Percentiles rank a stretch among this genome's conserved stretches.
phyloP scores from a whole-genome alignment of 805 yeast species.

The Sporopachydermia lactativora region DNA sequence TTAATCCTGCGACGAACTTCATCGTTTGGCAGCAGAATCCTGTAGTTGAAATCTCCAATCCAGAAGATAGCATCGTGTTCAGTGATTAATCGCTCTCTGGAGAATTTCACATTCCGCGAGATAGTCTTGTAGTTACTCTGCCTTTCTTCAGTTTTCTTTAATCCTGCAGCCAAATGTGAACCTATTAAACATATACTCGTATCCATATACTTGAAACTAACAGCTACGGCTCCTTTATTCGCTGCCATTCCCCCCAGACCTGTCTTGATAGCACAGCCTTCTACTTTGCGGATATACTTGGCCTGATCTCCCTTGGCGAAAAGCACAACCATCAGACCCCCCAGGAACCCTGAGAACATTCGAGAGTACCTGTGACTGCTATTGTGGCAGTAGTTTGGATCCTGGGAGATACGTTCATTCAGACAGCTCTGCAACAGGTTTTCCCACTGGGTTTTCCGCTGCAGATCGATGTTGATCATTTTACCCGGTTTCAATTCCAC shows the following conservation, averaged over 20 bases:
- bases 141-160: constrained; percentile 67
- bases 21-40: constrained; percentile 60
- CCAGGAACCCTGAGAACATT: constrained; percentile 77
- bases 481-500: constrained; percentile 47
- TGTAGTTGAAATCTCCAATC: constrained; percentile 90
- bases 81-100: constrained; percentile 58
- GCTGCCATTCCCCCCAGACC: constrained; percentile 97
- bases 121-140: constrained; percentile 73
- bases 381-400: constrained; percentile 3
- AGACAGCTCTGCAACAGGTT: constrained; percentile 31
- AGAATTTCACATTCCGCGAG: constrained; percentile 59
- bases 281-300: constrained; percentile 58
- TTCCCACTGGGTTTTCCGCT: constrained; percentile 52
- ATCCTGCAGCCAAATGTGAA: constrained; percentile 92
- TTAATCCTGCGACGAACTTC: constrained; percentile 47
- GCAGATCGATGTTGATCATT: constrained; percentile 51
- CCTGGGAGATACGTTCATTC: constrained; percentile 18
- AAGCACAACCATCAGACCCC: constrained; percentile 70
- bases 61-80: constrained; percentile 84
- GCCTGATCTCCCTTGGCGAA: constrained; percentile 53
- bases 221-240: constrained; percentile 93
- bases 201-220: constrained; percentile 69
- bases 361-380: constrained; percentile 36
- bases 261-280: constrained; percentile 90
- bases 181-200: constrained; percentile 76